phyloP scores from a whole-genome alignment of 371 early-diverging fungal species.

The Haplosporangium sp. region DNA sequence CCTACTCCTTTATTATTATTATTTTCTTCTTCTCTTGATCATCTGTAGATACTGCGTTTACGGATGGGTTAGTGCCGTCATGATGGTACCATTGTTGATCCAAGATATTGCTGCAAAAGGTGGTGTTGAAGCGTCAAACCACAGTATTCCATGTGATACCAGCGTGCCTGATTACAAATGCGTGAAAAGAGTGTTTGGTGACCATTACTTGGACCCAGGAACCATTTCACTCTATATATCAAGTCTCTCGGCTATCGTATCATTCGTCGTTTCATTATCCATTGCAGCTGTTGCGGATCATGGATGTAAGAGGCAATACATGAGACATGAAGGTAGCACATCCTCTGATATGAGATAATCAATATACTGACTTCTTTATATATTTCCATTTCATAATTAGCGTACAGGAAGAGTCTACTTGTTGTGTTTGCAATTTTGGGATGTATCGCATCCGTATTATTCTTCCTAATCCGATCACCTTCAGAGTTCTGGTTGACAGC shows the following conservation, averaged over 20 bases:
- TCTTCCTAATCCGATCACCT: conserved; percentile 24
- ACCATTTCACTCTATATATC: conserved; percentile 63
- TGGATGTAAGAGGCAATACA: conserved; percentile 42
- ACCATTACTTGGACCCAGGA: conserved; percentile 61
- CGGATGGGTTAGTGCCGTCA: conserved; percentile 48
- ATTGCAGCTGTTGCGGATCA: conserved; percentile 73
- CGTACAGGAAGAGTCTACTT: conserved; percentile 34
- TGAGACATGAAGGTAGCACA: too few relatives aligned
- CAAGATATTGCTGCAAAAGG: conserved; percentile 57
- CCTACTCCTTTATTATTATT: neutral
- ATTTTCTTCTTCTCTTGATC: neutral
- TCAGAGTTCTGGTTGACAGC: conserved; percentile 34
- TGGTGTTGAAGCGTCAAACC: conserved; percentile 30
- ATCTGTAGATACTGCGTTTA: conserved; percentile 38
- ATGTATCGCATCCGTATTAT: conserved; percentile 29
- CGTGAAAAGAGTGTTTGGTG: conserved; percentile 59
- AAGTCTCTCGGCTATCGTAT: conserved; percentile 40
- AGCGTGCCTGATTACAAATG: conserved; percentile 46
- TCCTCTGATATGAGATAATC: too few relatives aligned
- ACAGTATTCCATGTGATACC: conserved; percentile 40
- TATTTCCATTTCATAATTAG: conserved; percentile 2
- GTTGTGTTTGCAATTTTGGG: conserved; percentile 40
- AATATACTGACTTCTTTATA: too few relatives aligned
- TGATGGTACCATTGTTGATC: conserved; percentile 57
- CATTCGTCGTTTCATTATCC: conserved; percentile 46